Percentiles rank a stretch among this genome's conserved stretches.
Evolutionary conservation across 2,329 filamentous ascomycete species (phyloP).

Genomic region (Colletotrichum sp.): DNA sequence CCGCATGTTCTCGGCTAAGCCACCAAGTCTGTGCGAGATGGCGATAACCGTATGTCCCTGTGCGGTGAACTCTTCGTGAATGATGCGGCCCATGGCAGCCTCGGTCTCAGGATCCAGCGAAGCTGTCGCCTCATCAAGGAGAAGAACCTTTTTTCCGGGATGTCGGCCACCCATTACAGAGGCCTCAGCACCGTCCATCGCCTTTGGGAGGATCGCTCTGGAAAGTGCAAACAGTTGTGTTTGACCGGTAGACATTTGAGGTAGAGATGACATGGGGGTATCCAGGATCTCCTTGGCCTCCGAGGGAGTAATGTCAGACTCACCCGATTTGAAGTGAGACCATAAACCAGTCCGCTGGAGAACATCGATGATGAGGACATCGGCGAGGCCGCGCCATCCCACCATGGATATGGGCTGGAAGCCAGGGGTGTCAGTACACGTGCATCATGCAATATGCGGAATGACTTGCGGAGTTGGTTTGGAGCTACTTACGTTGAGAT

Average conservation of each 20-base stretch:
- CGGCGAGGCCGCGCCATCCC: not conserved
- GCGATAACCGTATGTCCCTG: not conserved
- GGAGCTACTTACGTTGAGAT: not conserved
- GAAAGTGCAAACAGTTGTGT: not conserved
- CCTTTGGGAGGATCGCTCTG: not conserved
- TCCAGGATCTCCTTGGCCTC: not conserved
- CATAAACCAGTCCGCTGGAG: not conserved
- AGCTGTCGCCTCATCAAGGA: not conserved
- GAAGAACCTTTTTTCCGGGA: not conserved
- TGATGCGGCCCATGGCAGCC: not conserved
- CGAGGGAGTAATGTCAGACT: not conserved
- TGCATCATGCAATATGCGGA: not conserved
- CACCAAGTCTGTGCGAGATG: not conserved
- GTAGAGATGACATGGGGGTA: not conserved
- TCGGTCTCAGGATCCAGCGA: not conserved
- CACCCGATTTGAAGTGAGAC: not conserved
- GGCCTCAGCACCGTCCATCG: fast-evolving
- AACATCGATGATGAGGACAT: not conserved
- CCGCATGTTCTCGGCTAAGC: not conserved
- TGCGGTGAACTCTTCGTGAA: not conserved
- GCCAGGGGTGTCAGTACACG: not conserved
- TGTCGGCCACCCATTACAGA: fast-evolving
- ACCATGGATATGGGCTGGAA: not conserved
- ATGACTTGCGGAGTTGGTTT: too few relatives aligned
- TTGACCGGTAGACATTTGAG: slow-evolving; percentile 8